These are phyloP conservation scores for Colletotrichum sp. DNA, from an alignment of 2,329 filamentous ascomycete species.

Conservation along the genomic window DNA sequence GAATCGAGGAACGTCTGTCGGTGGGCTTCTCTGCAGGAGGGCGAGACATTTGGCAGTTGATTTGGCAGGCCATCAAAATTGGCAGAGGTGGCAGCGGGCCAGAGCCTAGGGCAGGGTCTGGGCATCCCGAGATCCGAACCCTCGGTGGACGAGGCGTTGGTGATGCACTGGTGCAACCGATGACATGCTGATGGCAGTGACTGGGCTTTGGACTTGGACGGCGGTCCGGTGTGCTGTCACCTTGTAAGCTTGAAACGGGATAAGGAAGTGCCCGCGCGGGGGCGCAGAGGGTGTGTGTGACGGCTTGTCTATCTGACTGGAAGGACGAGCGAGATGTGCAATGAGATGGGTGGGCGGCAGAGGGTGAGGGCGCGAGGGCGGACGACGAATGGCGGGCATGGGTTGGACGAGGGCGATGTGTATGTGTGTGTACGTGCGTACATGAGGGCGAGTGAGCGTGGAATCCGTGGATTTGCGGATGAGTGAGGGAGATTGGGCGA, in stretches of 20 bases:
- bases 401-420: neutral
- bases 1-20: neutral
- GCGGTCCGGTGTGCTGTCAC: constrained; percentile 5
- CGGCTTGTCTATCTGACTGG: constrained; percentile 2
- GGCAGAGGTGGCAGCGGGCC: neutral
- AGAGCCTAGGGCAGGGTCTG: neutral
- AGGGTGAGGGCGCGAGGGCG: neutral
- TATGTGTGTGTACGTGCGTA: constrained; percentile 1
- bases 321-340: neutral
- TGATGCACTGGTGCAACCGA: constrained; percentile 4
- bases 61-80: neutral
- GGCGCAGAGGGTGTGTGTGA: constrained; percentile 7
- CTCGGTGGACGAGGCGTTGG: neutral
- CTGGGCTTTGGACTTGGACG: neutral
- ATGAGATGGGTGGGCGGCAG: neutral
- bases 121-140: constrained; percentile 14
- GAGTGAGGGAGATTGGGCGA: neutral
- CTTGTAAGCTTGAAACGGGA: constrained; percentile 13
- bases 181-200: neutral
- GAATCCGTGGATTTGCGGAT: neutral
- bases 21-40: constrained; percentile 16
- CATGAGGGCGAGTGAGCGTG: neutral
- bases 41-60: neutral
- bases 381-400: neutral
- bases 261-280: constrained; percentile 9